These are phyloP conservation scores for Xylariaceae sp. DNA, from an alignment of 2,329 filamentous ascomycete species.

Conservation along the genomic window DNA sequence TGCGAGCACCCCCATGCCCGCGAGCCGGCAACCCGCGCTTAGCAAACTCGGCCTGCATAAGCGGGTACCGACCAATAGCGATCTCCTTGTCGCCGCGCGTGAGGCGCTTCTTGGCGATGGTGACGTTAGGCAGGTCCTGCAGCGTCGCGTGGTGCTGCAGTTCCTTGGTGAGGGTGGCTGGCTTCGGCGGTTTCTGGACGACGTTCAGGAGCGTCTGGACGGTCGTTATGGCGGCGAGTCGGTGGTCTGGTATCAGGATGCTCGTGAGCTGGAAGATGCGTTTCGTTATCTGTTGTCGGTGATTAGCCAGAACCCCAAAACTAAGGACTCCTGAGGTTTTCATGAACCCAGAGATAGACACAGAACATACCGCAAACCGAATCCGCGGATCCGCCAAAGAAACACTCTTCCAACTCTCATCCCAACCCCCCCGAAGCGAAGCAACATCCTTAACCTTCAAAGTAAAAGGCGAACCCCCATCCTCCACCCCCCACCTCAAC, in stretches of 20 bases:
- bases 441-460: conserved; percentile 40
- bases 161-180: conserved; percentile 59
- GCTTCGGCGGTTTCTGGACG: conserved; percentile 51
- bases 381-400: conserved; percentile 53
- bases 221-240: conserved; percentile 54
- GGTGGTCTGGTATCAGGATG: conserved; percentile 66
- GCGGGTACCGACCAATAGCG: conserved; percentile 70
- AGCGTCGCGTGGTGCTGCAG: conserved; percentile 41
- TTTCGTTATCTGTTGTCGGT: conserved; percentile 63
- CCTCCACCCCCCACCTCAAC: conserved; percentile 26
- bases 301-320: not conserved
- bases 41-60: conserved; percentile 67
- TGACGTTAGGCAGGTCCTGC: conserved; percentile 62
- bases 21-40: conserved; percentile 57
- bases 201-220: conserved; percentile 52
- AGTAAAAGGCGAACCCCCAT: not conserved
- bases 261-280: conserved; percentile 78
- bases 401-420: conserved; percentile 54
- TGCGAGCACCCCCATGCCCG: conserved; percentile 40
- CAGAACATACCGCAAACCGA: conserved; percentile 67
- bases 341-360: not conserved
- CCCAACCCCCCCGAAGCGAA: conserved; percentile 44
- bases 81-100: conserved; percentile 70
- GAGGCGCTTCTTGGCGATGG: conserved; percentile 58
- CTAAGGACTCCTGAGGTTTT: no score